Evolutionary conservation across 2,329 filamentous ascomycete genomes (phyloP).

Genomic region (Calonectria ilicicola): DNA sequence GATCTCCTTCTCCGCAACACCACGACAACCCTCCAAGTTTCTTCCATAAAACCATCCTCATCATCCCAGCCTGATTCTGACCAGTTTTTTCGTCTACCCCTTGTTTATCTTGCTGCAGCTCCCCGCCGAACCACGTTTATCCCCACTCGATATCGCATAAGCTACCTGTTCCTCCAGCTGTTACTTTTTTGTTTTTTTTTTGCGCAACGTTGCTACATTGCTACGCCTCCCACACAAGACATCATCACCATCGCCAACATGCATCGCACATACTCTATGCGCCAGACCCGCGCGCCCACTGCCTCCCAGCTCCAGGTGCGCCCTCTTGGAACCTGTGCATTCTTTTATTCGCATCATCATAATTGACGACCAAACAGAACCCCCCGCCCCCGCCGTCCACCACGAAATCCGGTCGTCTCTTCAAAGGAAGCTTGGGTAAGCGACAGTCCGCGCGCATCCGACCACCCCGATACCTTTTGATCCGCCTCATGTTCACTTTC

Average conservation of each 20-base stretch:
- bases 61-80: conserved; percentile 35
- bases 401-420: conserved; percentile 91
- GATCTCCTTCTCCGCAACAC: conserved; percentile 46
- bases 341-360: not conserved
- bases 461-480: not conserved
- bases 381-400: conserved; percentile 91
- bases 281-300: conserved; percentile 94
- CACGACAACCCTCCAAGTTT: conserved; percentile 37
- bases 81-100: conserved; percentile 34
- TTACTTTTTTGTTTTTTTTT: conserved; percentile 20
- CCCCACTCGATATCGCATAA: conserved; percentile 34
- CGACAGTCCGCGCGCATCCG: conserved; percentile 8
- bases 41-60: conserved; percentile 44
- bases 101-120: conserved; percentile 36
- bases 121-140: conserved; percentile 31
- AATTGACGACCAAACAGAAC: conserved; percentile 68
- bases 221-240: not conserved
- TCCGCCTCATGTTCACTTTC: not conserved
- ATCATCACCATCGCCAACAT: conserved; percentile 63
- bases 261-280: conserved; percentile 99
- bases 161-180: conserved; percentile 26
- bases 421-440: conserved; percentile 88
- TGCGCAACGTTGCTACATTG: conserved; percentile 32
- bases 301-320: conserved; percentile 79
- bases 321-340: not conserved